Evolutionary conservation across 176 grass and related monocot species (phyloP).

Genomic region (Triticum turgidum): DNA sequence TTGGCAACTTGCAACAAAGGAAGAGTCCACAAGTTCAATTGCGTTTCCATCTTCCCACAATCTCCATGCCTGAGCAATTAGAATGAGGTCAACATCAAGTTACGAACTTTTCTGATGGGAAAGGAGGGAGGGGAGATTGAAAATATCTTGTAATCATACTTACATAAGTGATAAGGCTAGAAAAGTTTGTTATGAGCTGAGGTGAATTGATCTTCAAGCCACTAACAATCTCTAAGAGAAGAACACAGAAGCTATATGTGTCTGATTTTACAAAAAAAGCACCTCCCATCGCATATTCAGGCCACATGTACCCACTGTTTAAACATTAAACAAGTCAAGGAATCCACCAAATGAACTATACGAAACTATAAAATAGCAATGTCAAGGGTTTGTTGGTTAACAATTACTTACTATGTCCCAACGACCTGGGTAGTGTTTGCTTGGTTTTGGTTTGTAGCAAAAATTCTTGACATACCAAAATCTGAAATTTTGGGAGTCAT

Average conservation of each 20-base stretch:
- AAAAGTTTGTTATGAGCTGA: not conserved
- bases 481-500: slow-evolving; percentile 62
- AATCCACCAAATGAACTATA: too few species aligned
- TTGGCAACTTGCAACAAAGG: not conserved
- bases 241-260: slow-evolving; percentile 53
- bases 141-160: not conserved
- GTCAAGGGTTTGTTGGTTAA: too few species aligned
- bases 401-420: slow-evolving; percentile 50
- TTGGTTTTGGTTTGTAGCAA: slow-evolving; percentile 13
- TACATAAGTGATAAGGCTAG: slow-evolving; percentile 11
- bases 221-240: slow-evolving; percentile 58
- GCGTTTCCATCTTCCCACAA: not conserved
- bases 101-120: not conserved
- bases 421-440: slow-evolving; percentile 43
- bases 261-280: slow-evolving; percentile 51
- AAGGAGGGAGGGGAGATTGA: not conserved
- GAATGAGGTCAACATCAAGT: not conserved
- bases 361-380: too few species aligned
- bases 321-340: not conserved
- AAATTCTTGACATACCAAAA: slow-evolving; percentile 56
- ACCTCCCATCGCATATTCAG: slow-evolving; percentile 50
- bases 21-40: not conserved
- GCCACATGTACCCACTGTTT: slow-evolving; percentile 52
- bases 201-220: slow-evolving; percentile 38
- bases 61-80: not conserved